phyloP scores from a whole-genome alignment of 495 filamentous ascomycete species.

The Penicillium lagena region DNA sequence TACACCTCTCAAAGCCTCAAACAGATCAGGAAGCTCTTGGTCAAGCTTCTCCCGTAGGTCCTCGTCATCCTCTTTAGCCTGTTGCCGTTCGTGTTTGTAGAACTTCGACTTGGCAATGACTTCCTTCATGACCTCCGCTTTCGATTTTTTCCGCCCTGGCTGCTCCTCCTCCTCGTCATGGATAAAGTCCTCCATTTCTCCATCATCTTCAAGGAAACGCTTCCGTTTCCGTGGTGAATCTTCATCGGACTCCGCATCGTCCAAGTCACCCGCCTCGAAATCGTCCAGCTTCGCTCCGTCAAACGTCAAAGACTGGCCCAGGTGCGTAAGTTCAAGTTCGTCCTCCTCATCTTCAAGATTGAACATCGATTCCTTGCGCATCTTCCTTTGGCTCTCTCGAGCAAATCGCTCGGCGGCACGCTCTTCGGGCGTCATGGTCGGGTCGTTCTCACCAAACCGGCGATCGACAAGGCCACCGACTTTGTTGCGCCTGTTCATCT shows the following conservation, averaged over 20 bases:
- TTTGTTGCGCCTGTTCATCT: constrained; percentile 83
- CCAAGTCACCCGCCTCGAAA: constrained; percentile 70
- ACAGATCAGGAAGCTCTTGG: constrained; percentile 72
- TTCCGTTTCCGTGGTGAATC: constrained; percentile 58
- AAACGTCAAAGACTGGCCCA: constrained; percentile 65
- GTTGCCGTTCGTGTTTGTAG: constrained; percentile 88
- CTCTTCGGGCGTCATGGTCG: constrained; percentile 89
- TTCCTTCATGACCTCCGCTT: constrained; percentile 94
- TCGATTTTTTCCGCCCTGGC: constrained; percentile 81
- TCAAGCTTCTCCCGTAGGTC: constrained; percentile 77
- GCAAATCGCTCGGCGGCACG: constrained; percentile 87
- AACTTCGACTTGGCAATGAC: constrained; percentile 96
- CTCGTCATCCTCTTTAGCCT: constrained; percentile 88
- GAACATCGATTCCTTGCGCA: constrained; percentile 72
- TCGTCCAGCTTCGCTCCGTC: constrained; percentile 57
- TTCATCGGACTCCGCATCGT: constrained; percentile 53
- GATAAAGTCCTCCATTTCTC: constrained; percentile 30
- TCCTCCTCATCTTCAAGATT: constrained; percentile 84
- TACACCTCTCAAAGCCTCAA: constrained; percentile 57
- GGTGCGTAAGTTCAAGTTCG: constrained; percentile 70
- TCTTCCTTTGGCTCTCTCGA: constrained; percentile 65
- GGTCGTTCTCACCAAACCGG: constrained; percentile 93
- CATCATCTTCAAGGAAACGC: constrained; percentile 30
- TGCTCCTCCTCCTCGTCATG: constrained; percentile 39
- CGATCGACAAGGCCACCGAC: constrained; percentile 87